Evolutionary conservation across 2,329 filamentous ascomycete genomes (phyloP).

Genomic region (Penicillium digitatum): DNA sequence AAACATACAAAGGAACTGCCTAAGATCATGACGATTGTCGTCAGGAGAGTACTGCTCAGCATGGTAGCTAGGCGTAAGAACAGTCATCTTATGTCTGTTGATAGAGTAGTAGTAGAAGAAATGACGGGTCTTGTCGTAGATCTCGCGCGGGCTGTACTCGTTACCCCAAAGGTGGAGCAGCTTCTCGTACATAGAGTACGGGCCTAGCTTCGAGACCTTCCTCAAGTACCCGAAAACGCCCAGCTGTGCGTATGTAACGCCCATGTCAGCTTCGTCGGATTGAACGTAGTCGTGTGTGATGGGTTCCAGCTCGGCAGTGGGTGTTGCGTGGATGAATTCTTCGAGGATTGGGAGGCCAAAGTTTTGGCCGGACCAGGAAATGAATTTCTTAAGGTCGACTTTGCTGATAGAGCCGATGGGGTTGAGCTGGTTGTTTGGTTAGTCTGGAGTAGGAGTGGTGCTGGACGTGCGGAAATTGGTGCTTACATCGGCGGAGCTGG

Average conservation of each 20-base stretch:
- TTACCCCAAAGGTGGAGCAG: slow-evolving; percentile 51
- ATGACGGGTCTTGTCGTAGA: slow-evolving; percentile 47
- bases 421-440: slow-evolving; percentile 23
- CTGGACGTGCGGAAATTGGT: neutral
- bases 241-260: slow-evolving; percentile 54
- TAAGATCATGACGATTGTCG: slow-evolving; percentile 57
- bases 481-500: slow-evolving; percentile 46
- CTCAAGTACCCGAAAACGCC: slow-evolving; percentile 51
- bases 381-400: slow-evolving; percentile 67
- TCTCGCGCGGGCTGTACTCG: slow-evolving; percentile 40
- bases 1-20: slow-evolving; percentile 50
- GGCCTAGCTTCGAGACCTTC: slow-evolving; percentile 53
- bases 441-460: neutral
- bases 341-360: slow-evolving; percentile 63
- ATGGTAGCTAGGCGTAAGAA: slow-evolving; percentile 57
- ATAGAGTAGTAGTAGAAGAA: slow-evolving; percentile 53
- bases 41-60: slow-evolving; percentile 51
- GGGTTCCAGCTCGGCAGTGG: slow-evolving; percentile 63
- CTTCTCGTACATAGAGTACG: slow-evolving; percentile 53
- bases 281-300: slow-evolving; percentile 46
- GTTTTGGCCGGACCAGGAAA: slow-evolving; percentile 57
- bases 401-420: slow-evolving; percentile 55
- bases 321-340: slow-evolving; percentile 61
- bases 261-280: slow-evolving; percentile 44
- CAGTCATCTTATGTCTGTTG: slow-evolving; percentile 63